These are phyloP conservation scores for Phialocephala sp. DNA, from an alignment of 2,329 filamentous ascomycete genomes.

Conservation along the genomic window DNA sequence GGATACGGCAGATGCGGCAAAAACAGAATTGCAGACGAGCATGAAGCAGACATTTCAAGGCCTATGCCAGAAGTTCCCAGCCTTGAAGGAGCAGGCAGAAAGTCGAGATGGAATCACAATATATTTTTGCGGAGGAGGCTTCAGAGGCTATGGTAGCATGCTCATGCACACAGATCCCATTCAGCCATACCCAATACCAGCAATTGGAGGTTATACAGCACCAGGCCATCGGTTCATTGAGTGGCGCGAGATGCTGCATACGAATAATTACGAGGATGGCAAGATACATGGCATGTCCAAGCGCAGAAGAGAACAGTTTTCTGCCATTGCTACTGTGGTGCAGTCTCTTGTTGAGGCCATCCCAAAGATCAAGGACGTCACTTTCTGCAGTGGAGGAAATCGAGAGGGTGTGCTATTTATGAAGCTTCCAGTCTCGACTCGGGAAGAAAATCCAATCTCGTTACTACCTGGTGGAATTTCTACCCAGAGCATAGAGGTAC, in stretches of 20 bases:
- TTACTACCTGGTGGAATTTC: conserved; percentile 41
- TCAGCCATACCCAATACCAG: conserved; percentile 81
- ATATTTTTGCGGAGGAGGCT: conserved; percentile 89
- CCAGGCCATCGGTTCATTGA: conserved; percentile 63
- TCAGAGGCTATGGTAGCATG: conserved; percentile 88
- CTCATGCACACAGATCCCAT: conserved; percentile 79
- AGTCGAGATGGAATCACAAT: conserved; percentile 63
- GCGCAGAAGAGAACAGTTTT: conserved; percentile 79
- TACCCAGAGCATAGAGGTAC: conserved; percentile 43
- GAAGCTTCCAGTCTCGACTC: conserved; percentile 62
- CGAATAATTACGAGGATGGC: conserved; percentile 55
- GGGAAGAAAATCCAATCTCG: conserved; percentile 68
- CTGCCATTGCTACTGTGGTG: conserved; percentile 82
- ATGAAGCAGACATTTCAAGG: conserved; percentile 65
- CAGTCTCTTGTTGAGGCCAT: conserved; percentile 73
- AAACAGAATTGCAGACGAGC: conserved; percentile 53
- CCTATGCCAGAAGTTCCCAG: conserved; percentile 55
- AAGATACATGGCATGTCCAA: conserved; percentile 81
- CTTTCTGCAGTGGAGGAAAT: conserved; percentile 88
- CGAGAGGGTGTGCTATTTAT: conserved; percentile 83
- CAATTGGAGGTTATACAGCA: conserved; percentile 80
- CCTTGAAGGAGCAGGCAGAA: conserved; percentile 53
- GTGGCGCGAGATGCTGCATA: conserved; percentile 55
- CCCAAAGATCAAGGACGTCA: conserved; percentile 73
- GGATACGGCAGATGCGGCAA: conserved; percentile 50